These are phyloP conservation scores for Mariannaea sp. DNA, from an alignment of 2,329 filamentous ascomycete species.

Conservation along the genomic window DNA sequence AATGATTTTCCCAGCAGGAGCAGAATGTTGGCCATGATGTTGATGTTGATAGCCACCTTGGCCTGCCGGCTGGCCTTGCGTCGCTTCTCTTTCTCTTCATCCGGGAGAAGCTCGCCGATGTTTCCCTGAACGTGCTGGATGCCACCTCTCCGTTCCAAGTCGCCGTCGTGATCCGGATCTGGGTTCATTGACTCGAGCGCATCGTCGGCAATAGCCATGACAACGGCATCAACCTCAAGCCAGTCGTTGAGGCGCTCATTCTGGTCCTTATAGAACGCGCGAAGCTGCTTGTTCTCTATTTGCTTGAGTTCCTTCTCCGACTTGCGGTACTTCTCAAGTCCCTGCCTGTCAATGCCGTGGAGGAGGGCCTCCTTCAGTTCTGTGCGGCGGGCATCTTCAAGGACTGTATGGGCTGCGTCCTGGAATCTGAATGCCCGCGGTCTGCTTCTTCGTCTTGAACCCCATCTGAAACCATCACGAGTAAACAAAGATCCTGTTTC, in stretches of 20 bases:
- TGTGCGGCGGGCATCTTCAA: slow-evolving; percentile 39
- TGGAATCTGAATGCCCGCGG: slow-evolving; percentile 47
- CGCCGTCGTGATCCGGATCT: slow-evolving; percentile 42
- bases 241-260: slow-evolving; percentile 42
- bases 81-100: slow-evolving; percentile 40
- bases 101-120: slow-evolving; percentile 40
- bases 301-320: slow-evolving; percentile 35
- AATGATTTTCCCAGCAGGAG: slow-evolving; percentile 74
- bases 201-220: slow-evolving; percentile 42
- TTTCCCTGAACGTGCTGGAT: slow-evolving; percentile 40
- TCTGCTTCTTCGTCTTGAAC: slow-evolving; percentile 7
- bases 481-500: slow-evolving; percentile 23
- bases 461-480: background rate
- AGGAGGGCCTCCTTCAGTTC: slow-evolving; percentile 41
- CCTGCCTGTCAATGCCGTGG: slow-evolving; percentile 37
- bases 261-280: slow-evolving; percentile 39
- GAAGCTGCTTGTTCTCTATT: slow-evolving; percentile 39
- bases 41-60: slow-evolving; percentile 76
- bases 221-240: slow-evolving; percentile 43
- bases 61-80: slow-evolving; percentile 32
- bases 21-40: slow-evolving; percentile 74
- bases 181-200: slow-evolving; percentile 44
- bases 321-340: slow-evolving; percentile 40
- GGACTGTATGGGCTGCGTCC: slow-evolving; percentile 38
- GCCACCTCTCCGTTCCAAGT: slow-evolving; percentile 38